These are phyloP conservation scores for Malus hybrid DNA, from an alignment of 331 rosid species.

Conservation along the genomic window DNA sequence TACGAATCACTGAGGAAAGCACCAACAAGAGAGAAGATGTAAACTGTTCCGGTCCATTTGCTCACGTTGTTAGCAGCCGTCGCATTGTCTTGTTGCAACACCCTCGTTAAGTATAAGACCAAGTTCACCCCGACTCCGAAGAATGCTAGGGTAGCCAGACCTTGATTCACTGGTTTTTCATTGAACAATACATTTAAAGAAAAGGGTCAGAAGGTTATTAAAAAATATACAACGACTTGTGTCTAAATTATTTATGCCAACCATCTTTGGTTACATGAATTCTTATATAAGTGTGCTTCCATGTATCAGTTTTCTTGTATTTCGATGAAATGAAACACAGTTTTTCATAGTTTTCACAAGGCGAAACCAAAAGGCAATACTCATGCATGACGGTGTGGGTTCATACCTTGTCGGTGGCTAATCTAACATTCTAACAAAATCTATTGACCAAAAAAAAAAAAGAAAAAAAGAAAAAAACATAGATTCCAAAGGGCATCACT, in stretches of 20 bases:
- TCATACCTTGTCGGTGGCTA: not conserved
- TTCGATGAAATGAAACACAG: too few species aligned
- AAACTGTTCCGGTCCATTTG: constrained; percentile 98
- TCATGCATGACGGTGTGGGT: fast-evolving
- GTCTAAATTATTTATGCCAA: too few species aligned
- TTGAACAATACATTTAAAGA: constrained; percentile 1
- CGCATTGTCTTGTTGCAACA: constrained; percentile 70
- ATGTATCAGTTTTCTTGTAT: too few species aligned
- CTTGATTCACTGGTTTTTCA: constrained; percentile 75
- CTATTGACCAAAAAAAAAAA: too few species aligned
- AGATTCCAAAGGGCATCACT: too few species aligned
- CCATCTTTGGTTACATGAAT: too few species aligned
- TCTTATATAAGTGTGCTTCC: too few species aligned
- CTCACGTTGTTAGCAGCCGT: constrained; percentile 88
- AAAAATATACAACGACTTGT: too few species aligned
- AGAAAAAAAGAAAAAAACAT: too few species aligned
- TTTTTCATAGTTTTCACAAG: too few species aligned
- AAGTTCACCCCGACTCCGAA: constrained; percentile 95
- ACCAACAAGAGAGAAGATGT: constrained; percentile 93
- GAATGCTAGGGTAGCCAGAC: constrained; percentile 87
- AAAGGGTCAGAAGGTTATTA: not conserved
- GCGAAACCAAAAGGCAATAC: too few species aligned
- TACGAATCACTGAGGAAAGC: constrained; percentile 97
- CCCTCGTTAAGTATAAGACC: constrained; percentile 82
- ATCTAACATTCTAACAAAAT: too few species aligned